These are phyloP conservation scores for Zasmidium angulare DNA, from an alignment of 2,329 filamentous ascomycete species.

Conservation along the genomic window DNA sequence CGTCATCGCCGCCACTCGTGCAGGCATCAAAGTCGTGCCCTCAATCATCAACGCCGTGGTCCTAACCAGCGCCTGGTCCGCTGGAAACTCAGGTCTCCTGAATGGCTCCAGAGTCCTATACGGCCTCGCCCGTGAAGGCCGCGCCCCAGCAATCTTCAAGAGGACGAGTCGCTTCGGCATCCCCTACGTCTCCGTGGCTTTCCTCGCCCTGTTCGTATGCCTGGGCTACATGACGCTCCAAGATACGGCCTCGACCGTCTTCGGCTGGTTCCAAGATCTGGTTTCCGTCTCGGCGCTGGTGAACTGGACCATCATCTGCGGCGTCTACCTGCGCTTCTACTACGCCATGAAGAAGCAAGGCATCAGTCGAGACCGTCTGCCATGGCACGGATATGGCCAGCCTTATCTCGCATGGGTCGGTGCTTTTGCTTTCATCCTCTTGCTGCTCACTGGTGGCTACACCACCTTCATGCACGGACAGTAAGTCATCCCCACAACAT, in stretches of 20 bases:
- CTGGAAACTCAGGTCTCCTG: conserved; percentile 55
- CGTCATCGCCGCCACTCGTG: conserved; percentile 62
- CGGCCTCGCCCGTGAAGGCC: conserved; percentile 59
- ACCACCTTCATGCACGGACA: conserved; percentile 56
- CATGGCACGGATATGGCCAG: conserved; percentile 66
- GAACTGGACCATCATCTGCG: conserved; percentile 63
- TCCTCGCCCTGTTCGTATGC: conserved; percentile 11
- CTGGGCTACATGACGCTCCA: conserved; percentile 17
- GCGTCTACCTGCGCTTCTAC: conserved; percentile 64
- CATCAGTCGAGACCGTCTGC: conserved; percentile 57
- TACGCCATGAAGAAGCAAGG: conserved; percentile 56
- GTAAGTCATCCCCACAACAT: conserved; percentile 26
- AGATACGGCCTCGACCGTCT: conserved; percentile 33
- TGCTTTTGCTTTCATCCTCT: conserved; percentile 59
- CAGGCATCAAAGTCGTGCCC: conserved; percentile 62
- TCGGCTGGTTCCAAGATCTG: conserved; percentile 66
- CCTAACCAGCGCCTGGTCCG: conserved; percentile 64
- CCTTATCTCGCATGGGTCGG: conserved; percentile 60
- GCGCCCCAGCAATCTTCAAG: conserved; percentile 58
- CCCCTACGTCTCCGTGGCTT: conserved; percentile 20
- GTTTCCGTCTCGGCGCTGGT: conserved; percentile 67
- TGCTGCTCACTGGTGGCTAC: conserved; percentile 42
- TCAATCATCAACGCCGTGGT: conserved; percentile 68
- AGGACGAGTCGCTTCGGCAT: conserved; percentile 30
- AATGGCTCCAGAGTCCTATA: conserved; percentile 53